Base-by-base conservation (phyloP, 129 eudicot species). In the Deinandra increscens region DNA sequence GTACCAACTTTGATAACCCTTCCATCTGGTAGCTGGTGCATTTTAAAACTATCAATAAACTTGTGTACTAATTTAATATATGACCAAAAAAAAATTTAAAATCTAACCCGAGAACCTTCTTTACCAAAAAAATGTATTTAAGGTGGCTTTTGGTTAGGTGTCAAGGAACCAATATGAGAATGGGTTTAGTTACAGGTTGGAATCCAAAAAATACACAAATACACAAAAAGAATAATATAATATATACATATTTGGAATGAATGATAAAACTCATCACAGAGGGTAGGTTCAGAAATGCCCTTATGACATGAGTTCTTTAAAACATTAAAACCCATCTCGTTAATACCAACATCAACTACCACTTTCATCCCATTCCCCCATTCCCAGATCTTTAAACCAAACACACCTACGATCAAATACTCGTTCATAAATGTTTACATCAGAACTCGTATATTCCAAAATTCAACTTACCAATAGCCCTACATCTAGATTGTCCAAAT, bases 1-100 rank as follows among this genome's bases (percentile, higher is more conserved):
- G 96, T 93, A 48, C 97, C 99, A 78, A 93, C 99, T 83, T 93
- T 93, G 42, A 93, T 81, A 61, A 93, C 87, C 75, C 99, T 87
- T 83, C 99, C 99, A 87, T 93, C 99, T 68, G 99, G 99, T 70
- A 93, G 81, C 99, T 93, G 83, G 65, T 37, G 38, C 50, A 54
- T 64, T 69, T 62, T 43, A 60, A 45, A 19, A 60, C 49, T 26
- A 41, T 43, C 59, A 73, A 63, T 72, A 60, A 61, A 69, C 13
- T 4, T 10, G 9, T n/a, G 10, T 58, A 45, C 39, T n/a, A 42
- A 34, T 26, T 22, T 26, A 23, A 31, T 58, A 31, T 58, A 66
- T 41, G 33, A 36, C 2, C 2, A 36, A 4, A 4, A 36, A 36
- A 36, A 36, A 36, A n/a, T n/a, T 6, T 36, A 36, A 36, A 36